These are phyloP conservation scores for Eimeria brunetti DNA, from an alignment of 169 alveolate genomes.

Conservation along the genomic window DNA sequence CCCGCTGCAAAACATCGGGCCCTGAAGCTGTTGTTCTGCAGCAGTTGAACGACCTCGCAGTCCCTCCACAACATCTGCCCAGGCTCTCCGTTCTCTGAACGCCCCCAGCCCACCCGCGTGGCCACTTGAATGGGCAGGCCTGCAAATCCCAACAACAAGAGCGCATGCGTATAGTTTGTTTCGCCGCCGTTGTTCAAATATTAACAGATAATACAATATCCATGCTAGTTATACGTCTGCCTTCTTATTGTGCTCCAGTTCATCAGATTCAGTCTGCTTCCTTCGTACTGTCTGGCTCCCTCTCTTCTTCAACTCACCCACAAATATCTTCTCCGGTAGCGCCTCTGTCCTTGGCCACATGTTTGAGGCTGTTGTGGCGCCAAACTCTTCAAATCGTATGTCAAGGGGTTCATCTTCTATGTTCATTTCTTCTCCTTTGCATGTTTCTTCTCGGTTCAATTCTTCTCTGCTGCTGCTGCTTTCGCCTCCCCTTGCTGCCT, in stretches of 20 bases:
- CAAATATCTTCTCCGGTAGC: constrained; percentile 34
- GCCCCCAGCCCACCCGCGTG: constrained; percentile 41
- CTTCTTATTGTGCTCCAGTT: too few relatives aligned
- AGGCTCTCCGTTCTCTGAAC: constrained; percentile 26
- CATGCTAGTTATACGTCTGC: neutral
- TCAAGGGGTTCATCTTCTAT: neutral
- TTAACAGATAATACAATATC: too few relatives aligned
- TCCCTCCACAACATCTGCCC: constrained; percentile 75
- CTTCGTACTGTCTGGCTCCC: neutral
- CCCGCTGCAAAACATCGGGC: constrained; percentile 10
- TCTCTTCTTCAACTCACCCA: neutral
- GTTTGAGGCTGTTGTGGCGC: neutral
- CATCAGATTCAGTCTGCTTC: too few relatives aligned
- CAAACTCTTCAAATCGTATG: neutral
- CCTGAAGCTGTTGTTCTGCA: constrained; percentile 26
- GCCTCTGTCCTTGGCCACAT: constrained; percentile 23
- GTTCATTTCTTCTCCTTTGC: neutral
- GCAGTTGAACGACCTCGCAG: constrained; percentile 72
- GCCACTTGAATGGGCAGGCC: constrained; percentile 56
- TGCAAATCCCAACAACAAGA: neutral
- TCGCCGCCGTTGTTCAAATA: too few relatives aligned
- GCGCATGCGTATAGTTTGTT: neutral
- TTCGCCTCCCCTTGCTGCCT: neutral
- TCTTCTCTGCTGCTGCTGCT: neutral
- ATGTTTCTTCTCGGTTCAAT: neutral